These are phyloP conservation scores for Trichoderma koningiopsis DNA, from an alignment of 2,329 filamentous ascomycete species.

Conservation along the genomic window DNA sequence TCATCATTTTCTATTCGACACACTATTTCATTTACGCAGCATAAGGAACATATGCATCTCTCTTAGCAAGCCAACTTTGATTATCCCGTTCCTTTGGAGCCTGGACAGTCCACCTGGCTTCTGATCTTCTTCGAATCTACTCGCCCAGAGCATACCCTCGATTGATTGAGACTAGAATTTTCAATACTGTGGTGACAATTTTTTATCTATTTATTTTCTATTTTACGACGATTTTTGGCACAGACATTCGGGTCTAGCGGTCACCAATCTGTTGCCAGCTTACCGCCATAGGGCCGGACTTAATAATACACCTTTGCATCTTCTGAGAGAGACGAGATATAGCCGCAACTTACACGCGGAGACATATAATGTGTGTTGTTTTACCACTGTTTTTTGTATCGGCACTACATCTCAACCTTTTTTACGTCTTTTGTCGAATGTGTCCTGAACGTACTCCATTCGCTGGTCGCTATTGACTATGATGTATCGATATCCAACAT, in stretches of 20 bases:
- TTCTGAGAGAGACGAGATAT: not conserved
- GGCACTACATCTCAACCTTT: slow-evolving; percentile 12
- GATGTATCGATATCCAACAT: not conserved
- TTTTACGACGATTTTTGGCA: not conserved
- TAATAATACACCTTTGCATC: slow-evolving; percentile 13
- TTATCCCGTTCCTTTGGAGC: slow-evolving; percentile 18
- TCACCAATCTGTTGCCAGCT: not conserved
- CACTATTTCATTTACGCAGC: slow-evolving; percentile 12
- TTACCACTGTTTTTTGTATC: slow-evolving; percentile 20
- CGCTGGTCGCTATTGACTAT: slow-evolving; percentile 5
- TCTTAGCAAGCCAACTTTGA: slow-evolving; percentile 17
- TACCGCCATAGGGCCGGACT: not conserved
- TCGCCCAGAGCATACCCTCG: not conserved
- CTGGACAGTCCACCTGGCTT: not conserved
- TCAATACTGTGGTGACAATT: not conserved
- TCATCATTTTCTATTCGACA: slow-evolving; percentile 1
- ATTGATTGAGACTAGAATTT: slow-evolving; percentile 12
- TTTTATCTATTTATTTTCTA: not conserved
- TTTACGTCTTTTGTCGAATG: slow-evolving; percentile 5
- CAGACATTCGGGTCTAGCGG: not conserved
- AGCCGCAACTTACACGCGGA: slow-evolving; percentile 3
- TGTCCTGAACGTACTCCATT: not conserved
- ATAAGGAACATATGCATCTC: slow-evolving; percentile 4
- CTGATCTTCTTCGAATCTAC: not conserved
- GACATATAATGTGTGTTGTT: slow-evolving; percentile 26